Evolutionary conservation across 1,284 basidiomycete species (phyloP).

Genomic region (Athelia sp.): DNA sequence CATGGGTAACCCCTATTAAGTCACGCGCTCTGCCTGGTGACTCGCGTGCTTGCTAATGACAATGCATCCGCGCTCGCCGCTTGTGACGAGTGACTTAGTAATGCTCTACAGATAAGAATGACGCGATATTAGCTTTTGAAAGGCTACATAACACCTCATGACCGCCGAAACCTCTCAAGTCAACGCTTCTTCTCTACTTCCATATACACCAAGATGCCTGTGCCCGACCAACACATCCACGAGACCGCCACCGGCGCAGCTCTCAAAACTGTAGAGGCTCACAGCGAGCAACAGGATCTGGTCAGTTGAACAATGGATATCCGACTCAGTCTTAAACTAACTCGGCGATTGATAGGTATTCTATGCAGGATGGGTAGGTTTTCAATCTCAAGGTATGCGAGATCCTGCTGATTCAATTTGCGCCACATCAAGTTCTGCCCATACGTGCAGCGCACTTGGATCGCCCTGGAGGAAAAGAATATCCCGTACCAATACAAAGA

Average conservation of each 20-base stretch:
- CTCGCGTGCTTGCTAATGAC: no score
- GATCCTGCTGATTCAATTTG: background rate
- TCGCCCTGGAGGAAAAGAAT: slow-evolving; percentile 58
- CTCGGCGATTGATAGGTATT: slow-evolving; percentile 28
- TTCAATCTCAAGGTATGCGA: background rate
- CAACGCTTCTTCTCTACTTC: no score
- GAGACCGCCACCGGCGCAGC: slow-evolving; percentile 58
- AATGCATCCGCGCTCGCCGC: no score
- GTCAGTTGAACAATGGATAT: no score
- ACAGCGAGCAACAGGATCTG: slow-evolving; percentile 46
- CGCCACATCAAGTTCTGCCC: slow-evolving; percentile 55
- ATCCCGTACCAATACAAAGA: slow-evolving; percentile 64
- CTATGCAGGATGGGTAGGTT: slow-evolving; percentile 54
- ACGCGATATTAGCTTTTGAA: no score
- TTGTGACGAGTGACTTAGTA: no score
- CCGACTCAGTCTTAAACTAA: no score
- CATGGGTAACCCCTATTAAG: no score
- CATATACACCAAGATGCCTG: slow-evolving; percentile 23
- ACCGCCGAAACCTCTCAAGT: no score
- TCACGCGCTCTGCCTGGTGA: no score
- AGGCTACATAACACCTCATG: no score
- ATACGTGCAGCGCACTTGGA: slow-evolving; percentile 66
- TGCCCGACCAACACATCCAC: slow-evolving; percentile 43
- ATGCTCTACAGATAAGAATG: no score
- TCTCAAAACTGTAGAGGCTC: slow-evolving; percentile 43